Base-by-base conservation (phyloP, 331 rosid species). In the Pyrus hybrid region DNA sequence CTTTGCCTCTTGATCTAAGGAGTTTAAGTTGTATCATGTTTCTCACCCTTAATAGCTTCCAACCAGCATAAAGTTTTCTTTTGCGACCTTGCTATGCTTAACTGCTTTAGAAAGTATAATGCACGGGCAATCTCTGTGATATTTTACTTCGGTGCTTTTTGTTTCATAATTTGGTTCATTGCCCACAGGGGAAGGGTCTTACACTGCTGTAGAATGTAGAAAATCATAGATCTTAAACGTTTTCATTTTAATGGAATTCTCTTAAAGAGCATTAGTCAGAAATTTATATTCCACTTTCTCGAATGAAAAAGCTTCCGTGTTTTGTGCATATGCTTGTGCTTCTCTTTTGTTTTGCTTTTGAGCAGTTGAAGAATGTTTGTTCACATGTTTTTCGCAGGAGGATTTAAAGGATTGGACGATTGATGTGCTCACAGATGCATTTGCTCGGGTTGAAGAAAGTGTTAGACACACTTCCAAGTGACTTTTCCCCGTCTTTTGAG, bases 391-490 rank as follows among this genome's bases (percentile, higher is more conserved):
- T 54, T 25, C 62, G 29, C 85, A 92, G 96, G 97, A 87, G 70
- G 96, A 90, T 65, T 28, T 92, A 77, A 92, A 87, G 82, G 93
- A 92, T 72, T 92, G 97, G 97, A 88, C 93, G 26, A 83, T 86
- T 68, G 97, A 90, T 74, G 96, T 87, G 81, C 77, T 92, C 80
- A 84, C 91, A 53, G 90, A 86, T 81, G 96, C 91, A 57, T 79
- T 86, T 81, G 62, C 85, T 56, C 87, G 91, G 67, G 90, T 80
- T 35, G 94, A 90, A 83, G 93, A 90, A 72, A 83, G 80, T 79
- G 83, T 81, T 53, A 77, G 83, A 74, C 84, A 20, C 13, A 58
- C 82, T 66, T 81, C 91, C 75, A 73, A 77, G 60, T 87, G 79
- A 80, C 77, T 56, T 64, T 63, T 60, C 18, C 65, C 29, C 33